A percentile compares a stretch with the other conserved stretches of the same genome.
Evolutionary conservation across 495 filamentous ascomycete species (phyloP).

Genomic region (Hypoxylon lienhwacheense): DNA sequence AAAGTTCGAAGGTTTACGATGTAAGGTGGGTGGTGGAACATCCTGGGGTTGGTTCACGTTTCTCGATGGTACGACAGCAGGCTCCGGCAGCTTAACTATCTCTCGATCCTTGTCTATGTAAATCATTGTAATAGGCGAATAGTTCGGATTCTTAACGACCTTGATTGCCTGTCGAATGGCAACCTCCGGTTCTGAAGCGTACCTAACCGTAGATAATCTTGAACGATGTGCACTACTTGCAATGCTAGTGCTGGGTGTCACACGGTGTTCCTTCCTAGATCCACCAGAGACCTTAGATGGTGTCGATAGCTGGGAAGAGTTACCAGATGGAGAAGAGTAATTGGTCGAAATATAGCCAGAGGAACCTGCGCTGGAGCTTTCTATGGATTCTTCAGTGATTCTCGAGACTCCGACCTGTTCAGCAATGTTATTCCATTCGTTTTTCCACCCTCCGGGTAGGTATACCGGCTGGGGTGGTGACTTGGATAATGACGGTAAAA

Average conservation of each 20-base stretch:
- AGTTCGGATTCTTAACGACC: conserved; percentile 35
- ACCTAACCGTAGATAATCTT: conserved; percentile 34
- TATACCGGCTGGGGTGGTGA: conserved; percentile 31
- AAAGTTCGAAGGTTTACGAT: conserved; percentile 25
- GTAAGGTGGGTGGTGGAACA: background rate
- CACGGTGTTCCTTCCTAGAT: conserved; percentile 13
- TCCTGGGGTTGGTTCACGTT: background rate
- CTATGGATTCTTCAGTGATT: background rate
- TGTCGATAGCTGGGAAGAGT: conserved; percentile 3
- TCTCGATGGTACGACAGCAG: conserved; percentile 7
- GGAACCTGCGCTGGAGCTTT: background rate
- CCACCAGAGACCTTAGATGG: background rate
- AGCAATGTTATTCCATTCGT: conserved; percentile 31
- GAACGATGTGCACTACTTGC: conserved; percentile 32
- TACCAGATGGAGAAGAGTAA: conserved; percentile 3
- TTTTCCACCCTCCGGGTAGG: conserved; percentile 32
- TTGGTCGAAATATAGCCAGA: conserved; percentile 2
- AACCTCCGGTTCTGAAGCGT: conserved; percentile 35
- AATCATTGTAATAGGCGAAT: conserved; percentile 2
- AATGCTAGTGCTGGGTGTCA: conserved; percentile 33
- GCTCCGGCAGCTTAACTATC: conserved; percentile 16
- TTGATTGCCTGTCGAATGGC: conserved; percentile 36
- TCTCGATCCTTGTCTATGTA: background rate
- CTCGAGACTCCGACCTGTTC: conserved; percentile 7
- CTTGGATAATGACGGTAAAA: conserved; percentile 12